Evolutionary conservation across 805 yeast genomes (phyloP), one percentile per base, ranked within the genome.

Genomic region (Saturnispora dispora): DNA sequence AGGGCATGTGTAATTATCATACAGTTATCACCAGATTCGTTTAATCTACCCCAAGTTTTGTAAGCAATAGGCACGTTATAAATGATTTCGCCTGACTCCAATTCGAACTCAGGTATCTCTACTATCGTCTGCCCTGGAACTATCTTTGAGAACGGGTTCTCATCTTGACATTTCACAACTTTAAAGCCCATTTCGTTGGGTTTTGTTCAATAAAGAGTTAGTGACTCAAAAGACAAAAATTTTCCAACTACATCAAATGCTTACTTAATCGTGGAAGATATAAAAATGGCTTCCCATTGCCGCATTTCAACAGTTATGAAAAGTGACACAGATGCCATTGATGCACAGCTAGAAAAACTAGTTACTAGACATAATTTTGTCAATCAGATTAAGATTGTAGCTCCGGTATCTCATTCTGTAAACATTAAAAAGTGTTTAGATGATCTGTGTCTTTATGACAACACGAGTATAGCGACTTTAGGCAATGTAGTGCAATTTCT

Each of bases 1-100:
- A 93, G 72, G 0, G 99, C 98, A 71, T 93, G 99, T 60, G 96
- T 86, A 13, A 93, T 86, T n/a, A 93, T 80, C 73, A 93, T 71
- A 53, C 83, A 89, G 63, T 93, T 93, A 58, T 82, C 82, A 8
- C 77, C 81, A 3, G 66, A 70, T 7, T 72, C 77, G 62, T 89
- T 89, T 45, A 93, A 74, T 51, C 77, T 74, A 2, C 99, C 99
- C 97, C 97, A 93, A 0, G 96, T 85, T 66, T 91, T 91, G 71
- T 86, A 93, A 2, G 98, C 99, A 22, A 93, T 86, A 0, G 96
- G 98, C 43, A 90, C 88, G 27, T 87, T 72, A 44, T 62, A 64
- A 11, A 91, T 68, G 0, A 73, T 67, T 54, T 87, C 89, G 4
- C 96, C 96, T 49, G 93, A 84, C 63, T 93, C 99, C 23, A 93